Evolutionary conservation across 1,284 basidiomycete genomes (phyloP).

Genomic region (Coniophora puteana): DNA sequence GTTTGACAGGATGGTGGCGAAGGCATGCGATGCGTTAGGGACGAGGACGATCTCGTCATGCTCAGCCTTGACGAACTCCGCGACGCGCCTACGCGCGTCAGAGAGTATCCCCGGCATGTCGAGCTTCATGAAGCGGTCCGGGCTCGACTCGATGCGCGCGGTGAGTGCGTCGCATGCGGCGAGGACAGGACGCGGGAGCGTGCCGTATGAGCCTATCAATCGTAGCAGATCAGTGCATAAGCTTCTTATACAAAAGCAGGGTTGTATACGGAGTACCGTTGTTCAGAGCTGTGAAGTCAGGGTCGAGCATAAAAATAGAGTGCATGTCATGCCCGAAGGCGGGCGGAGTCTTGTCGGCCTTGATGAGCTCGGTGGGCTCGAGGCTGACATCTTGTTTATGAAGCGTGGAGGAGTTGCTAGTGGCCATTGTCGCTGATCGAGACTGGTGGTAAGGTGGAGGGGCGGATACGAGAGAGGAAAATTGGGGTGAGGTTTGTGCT

Average conservation of each 20-base stretch:
- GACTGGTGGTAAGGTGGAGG: too few relatives aligned
- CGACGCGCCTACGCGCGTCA: conserved; percentile 44
- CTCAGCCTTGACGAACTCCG: conserved; percentile 56
- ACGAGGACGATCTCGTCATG: conserved; percentile 66
- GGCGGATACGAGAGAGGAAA: too few relatives aligned
- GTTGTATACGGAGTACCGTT: conserved; percentile 56
- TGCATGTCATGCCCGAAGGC: conserved; percentile 51
- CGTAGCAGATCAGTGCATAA: too few relatives aligned
- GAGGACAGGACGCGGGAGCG: conserved; percentile 60
- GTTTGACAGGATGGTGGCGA: conserved; percentile 66
- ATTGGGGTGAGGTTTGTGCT: too few relatives aligned
- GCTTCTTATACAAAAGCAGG: too few relatives aligned
- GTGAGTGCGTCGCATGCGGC: conserved; percentile 43
- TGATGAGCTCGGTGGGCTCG: too few relatives aligned
- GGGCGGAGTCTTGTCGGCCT: conserved; percentile 32
- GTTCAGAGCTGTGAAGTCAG: conserved; percentile 62
- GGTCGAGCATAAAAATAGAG: conserved; percentile 49
- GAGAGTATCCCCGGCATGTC: conserved; percentile 31
- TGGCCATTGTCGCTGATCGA: too few relatives aligned
- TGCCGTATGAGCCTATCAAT: conserved; percentile 74
- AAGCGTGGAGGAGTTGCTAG: too few relatives aligned
- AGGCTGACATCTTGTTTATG: too few relatives aligned
- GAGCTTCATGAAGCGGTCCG: conserved; percentile 60
- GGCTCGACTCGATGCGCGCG: conserved; percentile 51
- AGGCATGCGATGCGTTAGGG: conserved; percentile 61